Conservation (phyloP, 164 flowering plant genomes). For the Chloranthus sessilifolius region DNA sequence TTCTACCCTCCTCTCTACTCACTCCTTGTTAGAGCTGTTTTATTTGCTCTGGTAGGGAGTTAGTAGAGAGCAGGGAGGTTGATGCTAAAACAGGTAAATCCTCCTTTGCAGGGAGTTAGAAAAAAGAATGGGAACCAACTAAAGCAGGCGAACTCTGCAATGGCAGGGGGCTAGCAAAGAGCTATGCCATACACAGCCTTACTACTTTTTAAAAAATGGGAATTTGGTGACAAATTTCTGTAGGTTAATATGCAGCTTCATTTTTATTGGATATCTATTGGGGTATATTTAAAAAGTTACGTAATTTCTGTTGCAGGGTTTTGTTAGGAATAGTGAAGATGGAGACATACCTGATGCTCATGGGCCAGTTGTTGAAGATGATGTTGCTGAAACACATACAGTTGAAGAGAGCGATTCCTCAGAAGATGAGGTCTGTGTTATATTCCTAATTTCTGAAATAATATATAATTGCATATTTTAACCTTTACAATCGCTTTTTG, state of each 20-base stretch:
- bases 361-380: slow-evolving; percentile 13
- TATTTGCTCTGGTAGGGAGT: no score
- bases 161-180: no score
- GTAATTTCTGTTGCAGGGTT: slow-evolving; percentile 3
- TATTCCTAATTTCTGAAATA: background rate
- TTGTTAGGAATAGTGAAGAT: background rate
- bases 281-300: no score
- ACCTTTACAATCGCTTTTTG: no score
- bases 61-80: no score
- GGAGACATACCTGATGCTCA: background rate
- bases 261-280: background rate
- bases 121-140: no score
- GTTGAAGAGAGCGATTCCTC: slow-evolving; percentile 46
- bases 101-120: no score
- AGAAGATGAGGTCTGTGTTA: slow-evolving; percentile 38
- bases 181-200: no score
- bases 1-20: no score
- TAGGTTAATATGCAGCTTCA: background rate
- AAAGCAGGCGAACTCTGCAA: no score
- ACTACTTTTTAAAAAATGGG: background rate
- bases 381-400: slow-evolving; percentile 9
- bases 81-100: no score
- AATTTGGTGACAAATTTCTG: background rate
- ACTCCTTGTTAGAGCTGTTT: no score
- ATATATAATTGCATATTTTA: background rate